phyloP scores from a whole-genome alignment of 2,329 filamentous ascomycete genomes.

The Colletotrichum abscissum region DNA sequence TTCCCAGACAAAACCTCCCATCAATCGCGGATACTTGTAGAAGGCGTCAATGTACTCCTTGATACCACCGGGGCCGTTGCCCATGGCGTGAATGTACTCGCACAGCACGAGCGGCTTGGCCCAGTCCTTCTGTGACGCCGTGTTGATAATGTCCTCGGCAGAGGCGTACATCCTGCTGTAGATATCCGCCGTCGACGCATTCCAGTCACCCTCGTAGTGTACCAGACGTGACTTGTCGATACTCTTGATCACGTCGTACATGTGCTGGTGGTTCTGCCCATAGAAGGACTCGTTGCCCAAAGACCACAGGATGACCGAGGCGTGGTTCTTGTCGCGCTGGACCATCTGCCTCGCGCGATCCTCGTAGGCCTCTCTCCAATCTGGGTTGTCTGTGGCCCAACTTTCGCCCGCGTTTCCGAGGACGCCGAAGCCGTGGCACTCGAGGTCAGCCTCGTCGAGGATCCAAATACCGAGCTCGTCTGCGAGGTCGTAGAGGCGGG shows the following conservation, averaged over 20 bases:
- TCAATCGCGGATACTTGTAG: conserved; percentile 59
- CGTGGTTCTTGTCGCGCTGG: conserved; percentile 68
- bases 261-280: conserved; percentile 73
- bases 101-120: conserved; percentile 68
- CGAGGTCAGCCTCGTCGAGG: conserved; percentile 67
- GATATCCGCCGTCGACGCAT: conserved; percentile 70
- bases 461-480: conserved; percentile 74
- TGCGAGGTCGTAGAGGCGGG: conserved; percentile 68
- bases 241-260: conserved; percentile 72
- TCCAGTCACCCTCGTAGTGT: conserved; percentile 73
- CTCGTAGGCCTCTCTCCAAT: conserved; percentile 73
- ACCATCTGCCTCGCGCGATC: conserved; percentile 75
- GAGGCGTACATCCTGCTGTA: conserved; percentile 74
- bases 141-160: conserved; percentile 55
- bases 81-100: conserved; percentile 74
- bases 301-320: conserved; percentile 77
- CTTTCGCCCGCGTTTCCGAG: conserved; percentile 55
- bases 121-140: conserved; percentile 55
- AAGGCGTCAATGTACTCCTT: conserved; percentile 76
- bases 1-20: conserved; percentile 76
- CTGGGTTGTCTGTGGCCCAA: conserved; percentile 69
- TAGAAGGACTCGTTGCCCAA: conserved; percentile 80
- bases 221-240: conserved; percentile 68
- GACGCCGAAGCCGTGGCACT: conserved; percentile 63
- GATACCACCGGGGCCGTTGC: conserved; percentile 75